Evolutionary conservation across 1,284 basidiomycete species (phyloP).

Genomic region (Mycena sp.): DNA sequence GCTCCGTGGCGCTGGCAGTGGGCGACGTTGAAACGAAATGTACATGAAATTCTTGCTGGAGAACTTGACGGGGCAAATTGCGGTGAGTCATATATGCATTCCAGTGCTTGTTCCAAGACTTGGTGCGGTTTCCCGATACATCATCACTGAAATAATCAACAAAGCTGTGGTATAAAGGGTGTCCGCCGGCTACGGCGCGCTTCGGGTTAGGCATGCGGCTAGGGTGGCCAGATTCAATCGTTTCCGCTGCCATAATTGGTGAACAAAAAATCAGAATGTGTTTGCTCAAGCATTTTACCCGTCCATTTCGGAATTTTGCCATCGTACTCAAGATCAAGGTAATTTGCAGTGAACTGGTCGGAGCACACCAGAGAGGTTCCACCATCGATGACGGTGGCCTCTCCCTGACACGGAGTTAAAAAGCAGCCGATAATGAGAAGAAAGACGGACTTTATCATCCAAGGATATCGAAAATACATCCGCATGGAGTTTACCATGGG

Average conservation of each 20-base stretch:
- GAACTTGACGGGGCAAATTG: no score
- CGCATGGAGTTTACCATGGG: neutral
- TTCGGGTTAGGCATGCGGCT: conserved; percentile 41
- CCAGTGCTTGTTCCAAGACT: no score
- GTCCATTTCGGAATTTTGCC: conserved; percentile 3
- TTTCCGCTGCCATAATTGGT: neutral
- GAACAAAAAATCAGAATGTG: neutral
- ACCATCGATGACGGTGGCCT: neutral
- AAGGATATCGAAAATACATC: conserved; percentile 6
- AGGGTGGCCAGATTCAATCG: neutral
- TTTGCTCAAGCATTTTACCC: neutral
- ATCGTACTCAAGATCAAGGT: neutral
- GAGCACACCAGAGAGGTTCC: neutral
- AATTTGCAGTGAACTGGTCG: neutral
- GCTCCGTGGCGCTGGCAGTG: neutral
- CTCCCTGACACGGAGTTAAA: neutral
- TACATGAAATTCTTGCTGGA: no score
- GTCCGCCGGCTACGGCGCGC: conserved; percentile 37
- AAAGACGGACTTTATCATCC: neutral
- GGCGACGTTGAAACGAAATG: neutral
- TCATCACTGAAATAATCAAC: no score
- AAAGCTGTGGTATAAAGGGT: conserved; percentile 39
- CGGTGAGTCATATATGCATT: no score
- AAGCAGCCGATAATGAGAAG: no score
- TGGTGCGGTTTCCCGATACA: no score